Base-by-base conservation (phyloP, 2,329 filamentous ascomycete genomes). In the Trichoderma sp. region DNA sequence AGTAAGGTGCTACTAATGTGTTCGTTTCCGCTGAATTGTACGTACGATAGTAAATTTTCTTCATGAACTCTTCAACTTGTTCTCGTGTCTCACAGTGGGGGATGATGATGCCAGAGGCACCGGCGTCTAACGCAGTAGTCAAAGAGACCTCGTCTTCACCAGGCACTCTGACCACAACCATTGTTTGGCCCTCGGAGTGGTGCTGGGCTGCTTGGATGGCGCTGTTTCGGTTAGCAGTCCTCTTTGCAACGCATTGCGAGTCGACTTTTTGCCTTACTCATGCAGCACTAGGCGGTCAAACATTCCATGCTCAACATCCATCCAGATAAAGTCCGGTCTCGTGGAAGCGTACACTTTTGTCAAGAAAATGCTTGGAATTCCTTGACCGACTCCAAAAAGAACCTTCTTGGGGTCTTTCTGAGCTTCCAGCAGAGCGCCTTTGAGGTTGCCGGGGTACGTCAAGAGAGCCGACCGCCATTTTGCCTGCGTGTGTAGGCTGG, bases 271-370 rank as follows among this genome's bases (percentile, higher is more conserved):
- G 12, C 12, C 43, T 14, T 63, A 63, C 61, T 63, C 61, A 17
- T 63, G 61, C 9, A 63, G 61, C 21, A 48, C 44, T 5, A 63
- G 19, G 14, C 51, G 61, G 12, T 63, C 61, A n/a, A 55, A 63
- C 51, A 63, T 63, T n/a, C 61, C 61, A 56, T 63, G 61, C 52
- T 63, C 61, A 50, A 63, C 61, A 41, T 63, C 61, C 10, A 63
- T 39, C 51, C 61, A 63, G 19, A 63, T 45, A 41, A 63, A 63
- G 19, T 63, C 61, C 6, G 61, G 61, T 39, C 34, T 28, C 7
- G 44, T 41, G 24, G 51, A 56, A 56, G 61, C 61, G 9, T 41
- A 48, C 14, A 63, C 51, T 9, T 63, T 63, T 19, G 61, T 63
- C 39, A 63, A 17, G 43, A 50, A 63, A 12, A 28, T 19, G 34